Conservation (phyloP, 495 filamentous ascomycete genomes). For the Neurospora sp. region DNA sequence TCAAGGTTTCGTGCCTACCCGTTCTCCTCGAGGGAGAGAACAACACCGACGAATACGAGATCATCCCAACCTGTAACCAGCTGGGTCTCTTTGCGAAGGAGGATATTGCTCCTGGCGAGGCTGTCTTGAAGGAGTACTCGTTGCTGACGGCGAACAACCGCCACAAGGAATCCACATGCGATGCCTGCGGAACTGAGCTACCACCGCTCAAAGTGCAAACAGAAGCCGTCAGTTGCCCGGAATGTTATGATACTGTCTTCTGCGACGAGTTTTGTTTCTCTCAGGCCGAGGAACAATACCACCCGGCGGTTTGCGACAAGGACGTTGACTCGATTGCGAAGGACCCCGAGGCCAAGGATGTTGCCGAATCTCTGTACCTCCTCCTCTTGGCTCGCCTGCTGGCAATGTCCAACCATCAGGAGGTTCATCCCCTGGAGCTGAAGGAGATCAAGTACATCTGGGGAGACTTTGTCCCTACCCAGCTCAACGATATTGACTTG, state of each 20-base stretch:
- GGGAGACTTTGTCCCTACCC: slow-evolving; percentile 56
- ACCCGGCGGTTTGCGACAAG: slow-evolving; percentile 75
- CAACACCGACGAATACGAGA: slow-evolving; percentile 32
- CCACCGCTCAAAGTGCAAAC: slow-evolving; percentile 43
- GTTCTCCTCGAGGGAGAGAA: slow-evolving; percentile 44
- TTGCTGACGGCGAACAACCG: slow-evolving; percentile 75
- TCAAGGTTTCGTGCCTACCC: slow-evolving; percentile 63
- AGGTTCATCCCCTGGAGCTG: slow-evolving; percentile 72
- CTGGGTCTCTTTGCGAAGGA: slow-evolving; percentile 82
- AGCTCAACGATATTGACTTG: slow-evolving; percentile 38
- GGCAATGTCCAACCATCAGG: slow-evolving; percentile 78
- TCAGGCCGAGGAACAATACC: slow-evolving; percentile 64
- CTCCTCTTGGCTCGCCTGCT: slow-evolving; percentile 68
- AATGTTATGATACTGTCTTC: slow-evolving; percentile 78
- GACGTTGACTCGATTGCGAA: slow-evolving; percentile 75
- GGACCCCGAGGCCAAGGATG: slow-evolving; percentile 60
- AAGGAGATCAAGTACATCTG: slow-evolving; percentile 86
- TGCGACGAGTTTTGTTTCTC: slow-evolving; percentile 67
- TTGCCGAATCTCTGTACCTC: slow-evolving; percentile 68
- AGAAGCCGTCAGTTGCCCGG: slow-evolving; percentile 51
- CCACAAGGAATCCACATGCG: slow-evolving; percentile 70
- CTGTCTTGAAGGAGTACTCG: slow-evolving; percentile 68
- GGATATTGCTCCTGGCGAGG: slow-evolving; percentile 65
- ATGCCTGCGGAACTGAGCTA: slow-evolving; percentile 72
- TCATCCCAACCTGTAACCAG: slow-evolving; percentile 53